Base-by-base conservation (phyloP, 2,329 filamentous ascomycete species). In the Knufia fluminis region DNA sequence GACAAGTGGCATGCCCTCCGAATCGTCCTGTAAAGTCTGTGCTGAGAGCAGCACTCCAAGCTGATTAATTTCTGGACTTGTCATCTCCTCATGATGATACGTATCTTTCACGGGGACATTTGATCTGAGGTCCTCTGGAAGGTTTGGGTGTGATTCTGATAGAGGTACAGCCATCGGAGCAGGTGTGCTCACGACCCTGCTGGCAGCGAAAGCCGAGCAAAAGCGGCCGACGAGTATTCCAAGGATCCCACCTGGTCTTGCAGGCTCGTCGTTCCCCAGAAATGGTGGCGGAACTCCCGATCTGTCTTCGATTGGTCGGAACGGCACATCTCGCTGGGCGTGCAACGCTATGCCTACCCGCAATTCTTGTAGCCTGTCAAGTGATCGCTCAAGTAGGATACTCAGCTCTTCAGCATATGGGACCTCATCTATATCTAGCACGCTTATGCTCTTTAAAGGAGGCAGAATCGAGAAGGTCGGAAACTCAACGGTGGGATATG, bases 381-480 rank as follows among this genome's bases (percentile, higher is more conserved):
- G 73, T 10, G 86, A 91, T 20, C 81, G 78, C 52, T 83, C 82
- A 52, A 92, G 80, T 10, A 92, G 73, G 36, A 86, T 72, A 48
- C 83, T 83, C 78, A 92, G 84, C 66, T 92, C 87, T 61, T 91
- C 86, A 32, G 91, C 68, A 63, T 92, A 92, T 23, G 82, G 77
- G n/a, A 87, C 67, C 61, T 91, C 85, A 60, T 92, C 87, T 52
- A 92, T 85, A 58, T 92, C 84, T 36, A 92, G 71, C 1, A 90
- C 86, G 45, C 78, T 85, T 51, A 92, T 65, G 57, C 82, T 87
- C 64, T 81, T 85, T 46, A 92, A 66, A 0, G 85, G 76, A 8
- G 86, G 85, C 6, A 94, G 71, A 8, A 86, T 78, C 39, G 85
- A 91, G 59, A 92, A 85, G 1, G 84, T 88, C 1, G 86, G 86